Evolutionary conservation across 2,329 filamentous ascomycete species (phyloP).

Genomic region (Aspergillus clavatus): DNA sequence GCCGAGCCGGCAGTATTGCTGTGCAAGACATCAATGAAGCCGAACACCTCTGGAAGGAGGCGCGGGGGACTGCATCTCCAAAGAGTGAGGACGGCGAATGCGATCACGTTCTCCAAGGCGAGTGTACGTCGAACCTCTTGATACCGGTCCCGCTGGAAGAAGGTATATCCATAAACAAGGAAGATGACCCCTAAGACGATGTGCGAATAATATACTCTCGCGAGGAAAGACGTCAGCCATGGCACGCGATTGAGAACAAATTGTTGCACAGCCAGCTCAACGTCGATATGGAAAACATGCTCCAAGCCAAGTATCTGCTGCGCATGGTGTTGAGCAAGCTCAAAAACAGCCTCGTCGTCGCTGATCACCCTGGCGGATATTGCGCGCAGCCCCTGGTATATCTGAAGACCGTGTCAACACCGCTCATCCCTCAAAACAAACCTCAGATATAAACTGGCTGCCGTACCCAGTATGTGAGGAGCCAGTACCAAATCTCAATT

Average conservation of each 20-base stretch:
- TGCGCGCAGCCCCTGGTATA: constrained; percentile 45
- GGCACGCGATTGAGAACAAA: constrained; percentile 36
- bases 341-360: constrained; percentile 36
- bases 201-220: constrained; percentile 45
- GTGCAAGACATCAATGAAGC: constrained; percentile 47
- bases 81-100: constrained; percentile 45
- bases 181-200: constrained; percentile 45
- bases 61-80: constrained; percentile 49
- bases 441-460: neutral
- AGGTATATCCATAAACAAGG: constrained; percentile 47
- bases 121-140: constrained; percentile 44
- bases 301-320: constrained; percentile 40
- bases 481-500: constrained; percentile 32
- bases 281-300: constrained; percentile 32
- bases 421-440: neutral
- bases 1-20: constrained; percentile 17
- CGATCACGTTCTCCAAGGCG: constrained; percentile 46
- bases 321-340: constrained; percentile 38
- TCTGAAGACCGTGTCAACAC: constrained; percentile 10
- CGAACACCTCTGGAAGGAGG: constrained; percentile 41
- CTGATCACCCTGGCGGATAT: constrained; percentile 41
- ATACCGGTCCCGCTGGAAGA: constrained; percentile 38
- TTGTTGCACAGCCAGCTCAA: constrained; percentile 40
- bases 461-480: constrained; percentile 30
- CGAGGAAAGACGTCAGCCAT: constrained; percentile 39